These are phyloP conservation scores for Mycena sanguinolenta DNA, from an alignment of 768 basidiomycete species.

Conservation along the genomic window DNA sequence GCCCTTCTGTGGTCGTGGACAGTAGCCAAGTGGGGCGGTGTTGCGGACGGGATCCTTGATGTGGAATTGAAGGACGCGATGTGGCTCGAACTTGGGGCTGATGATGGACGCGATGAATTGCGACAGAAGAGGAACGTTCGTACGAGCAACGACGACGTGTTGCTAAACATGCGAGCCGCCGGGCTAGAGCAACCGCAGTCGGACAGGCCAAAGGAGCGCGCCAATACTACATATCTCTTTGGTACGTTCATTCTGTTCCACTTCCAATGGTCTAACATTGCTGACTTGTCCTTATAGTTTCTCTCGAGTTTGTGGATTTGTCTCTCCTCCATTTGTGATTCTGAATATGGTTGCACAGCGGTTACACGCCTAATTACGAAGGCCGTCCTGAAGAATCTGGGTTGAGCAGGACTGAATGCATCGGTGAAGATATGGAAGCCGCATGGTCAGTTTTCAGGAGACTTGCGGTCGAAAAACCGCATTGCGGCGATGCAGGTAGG, in stretches of 20 bases:
- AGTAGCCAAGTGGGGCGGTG: conserved; percentile 48
- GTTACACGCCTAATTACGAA: conserved; percentile 28
- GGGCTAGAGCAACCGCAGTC: conserved; percentile 31
- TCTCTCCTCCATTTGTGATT: neutral
- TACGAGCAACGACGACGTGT: conserved; percentile 25
- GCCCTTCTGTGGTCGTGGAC: conserved; percentile 53
- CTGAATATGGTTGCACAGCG: conserved; percentile 10
- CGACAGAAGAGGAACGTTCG: conserved; percentile 19
- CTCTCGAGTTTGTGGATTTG: conserved; percentile 1
- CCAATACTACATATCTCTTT: conserved; percentile 34
- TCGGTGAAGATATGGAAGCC: conserved; percentile 22
- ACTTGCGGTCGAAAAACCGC: conserved; percentile 27
- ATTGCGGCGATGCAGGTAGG: conserved; percentile 38
- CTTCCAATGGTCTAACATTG: neutral
- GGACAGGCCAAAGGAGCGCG: conserved; percentile 21
- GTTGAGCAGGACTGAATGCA: conserved; percentile 30
- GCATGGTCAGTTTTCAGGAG: conserved; percentile 36
- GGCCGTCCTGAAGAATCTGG: conserved; percentile 10
- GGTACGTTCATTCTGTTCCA: conserved; percentile 11
- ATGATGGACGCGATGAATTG: conserved; percentile 31
- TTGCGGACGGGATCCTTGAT: conserved; percentile 37
- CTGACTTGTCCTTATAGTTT: conserved; percentile 9
- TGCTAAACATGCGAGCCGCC: conserved; percentile 32
- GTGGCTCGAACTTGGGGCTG: conserved; percentile 48
- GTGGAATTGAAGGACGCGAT: conserved; percentile 36